Evolutionary conservation across 768 basidiomycete genomes (phyloP).

Genomic region (Phylloporus arenicola): DNA sequence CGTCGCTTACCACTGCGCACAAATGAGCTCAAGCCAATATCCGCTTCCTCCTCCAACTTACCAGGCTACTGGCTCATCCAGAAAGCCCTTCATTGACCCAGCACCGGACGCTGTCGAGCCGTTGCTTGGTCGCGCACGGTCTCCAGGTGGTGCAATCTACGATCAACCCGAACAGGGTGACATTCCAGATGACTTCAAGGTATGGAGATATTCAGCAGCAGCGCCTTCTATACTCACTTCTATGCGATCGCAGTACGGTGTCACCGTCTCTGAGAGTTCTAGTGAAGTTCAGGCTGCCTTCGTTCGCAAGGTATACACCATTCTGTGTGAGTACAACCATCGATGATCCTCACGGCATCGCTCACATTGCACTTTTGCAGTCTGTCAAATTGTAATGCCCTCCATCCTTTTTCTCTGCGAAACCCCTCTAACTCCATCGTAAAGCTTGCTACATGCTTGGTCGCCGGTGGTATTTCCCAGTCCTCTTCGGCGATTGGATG

Average conservation of each 20-base stretch:
- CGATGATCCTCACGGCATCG: neutral
- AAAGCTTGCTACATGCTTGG: conserved; percentile 69
- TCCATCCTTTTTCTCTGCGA: neutral
- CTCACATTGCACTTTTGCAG: conserved; percentile 33
- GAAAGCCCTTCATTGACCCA: conserved; percentile 29
- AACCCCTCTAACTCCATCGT: conserved; percentile 1
- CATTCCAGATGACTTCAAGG: conserved; percentile 93
- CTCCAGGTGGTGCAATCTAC: conserved; percentile 48
- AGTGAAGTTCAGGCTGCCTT: conserved; percentile 79
- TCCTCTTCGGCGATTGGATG: conserved; percentile 58
- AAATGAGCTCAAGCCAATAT: conserved; percentile 53
- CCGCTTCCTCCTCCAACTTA: conserved; percentile 61
- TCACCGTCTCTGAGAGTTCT: conserved; percentile 71
- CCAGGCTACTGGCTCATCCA: conserved; percentile 36
- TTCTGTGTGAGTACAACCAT: conserved; percentile 62
- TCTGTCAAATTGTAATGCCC: conserved; percentile 62
- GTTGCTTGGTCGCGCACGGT: conserved; percentile 47
- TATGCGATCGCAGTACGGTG: conserved; percentile 56
- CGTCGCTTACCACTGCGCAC: conserved; percentile 25
- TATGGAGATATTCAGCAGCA: conserved; percentile 25
- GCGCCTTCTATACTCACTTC: conserved; percentile 4
- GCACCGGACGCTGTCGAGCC: conserved; percentile 46
- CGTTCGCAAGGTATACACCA: conserved; percentile 86
- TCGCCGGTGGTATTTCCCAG: conserved; percentile 66
- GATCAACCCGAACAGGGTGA: conserved; percentile 73